phyloP scores from a whole-genome alignment of 345 rosid genomes.

The Arabidopsis thaliana region DNA sequence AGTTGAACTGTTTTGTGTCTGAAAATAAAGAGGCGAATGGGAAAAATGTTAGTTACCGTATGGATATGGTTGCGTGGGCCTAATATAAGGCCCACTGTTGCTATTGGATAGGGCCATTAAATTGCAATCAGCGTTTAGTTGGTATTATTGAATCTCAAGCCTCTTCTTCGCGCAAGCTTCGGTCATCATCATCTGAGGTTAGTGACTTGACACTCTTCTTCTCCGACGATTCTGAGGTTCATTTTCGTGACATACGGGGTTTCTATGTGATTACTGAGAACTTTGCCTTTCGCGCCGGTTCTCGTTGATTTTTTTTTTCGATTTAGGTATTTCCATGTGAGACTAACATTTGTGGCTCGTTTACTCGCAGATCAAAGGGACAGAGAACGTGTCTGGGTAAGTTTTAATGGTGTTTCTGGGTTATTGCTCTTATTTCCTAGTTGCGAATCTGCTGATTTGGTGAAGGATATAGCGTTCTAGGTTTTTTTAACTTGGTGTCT shows the following conservation, averaged over 20 bases:
- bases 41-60: no score
- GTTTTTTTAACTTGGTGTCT: neutral
- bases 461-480: neutral
- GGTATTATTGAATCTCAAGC: neutral
- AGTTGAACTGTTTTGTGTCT: no score
- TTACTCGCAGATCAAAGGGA: neutral
- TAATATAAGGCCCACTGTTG: neutral
- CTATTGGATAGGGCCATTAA: neutral
- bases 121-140: neutral
- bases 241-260: neutral
- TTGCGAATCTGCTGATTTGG: neutral
- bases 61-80: neutral
- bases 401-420: neutral
- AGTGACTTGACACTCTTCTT: neutral
- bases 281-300: neutral
- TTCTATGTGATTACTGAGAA: neutral
- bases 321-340: conserved; percentile 3
- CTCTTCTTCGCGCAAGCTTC: neutral
- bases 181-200: neutral
- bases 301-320: neutral
- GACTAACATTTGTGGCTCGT: conserved; percentile 5
- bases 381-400: conserved; percentile 7
- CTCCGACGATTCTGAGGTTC: conserved; percentile 1
- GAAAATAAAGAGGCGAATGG: no score
- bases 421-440: neutral